Evolutionary conservation across 2,329 filamentous ascomycete genomes (phyloP), one percentile per base, ranked within the genome.

Genomic region (Gaeumannomyces sp.): DNA sequence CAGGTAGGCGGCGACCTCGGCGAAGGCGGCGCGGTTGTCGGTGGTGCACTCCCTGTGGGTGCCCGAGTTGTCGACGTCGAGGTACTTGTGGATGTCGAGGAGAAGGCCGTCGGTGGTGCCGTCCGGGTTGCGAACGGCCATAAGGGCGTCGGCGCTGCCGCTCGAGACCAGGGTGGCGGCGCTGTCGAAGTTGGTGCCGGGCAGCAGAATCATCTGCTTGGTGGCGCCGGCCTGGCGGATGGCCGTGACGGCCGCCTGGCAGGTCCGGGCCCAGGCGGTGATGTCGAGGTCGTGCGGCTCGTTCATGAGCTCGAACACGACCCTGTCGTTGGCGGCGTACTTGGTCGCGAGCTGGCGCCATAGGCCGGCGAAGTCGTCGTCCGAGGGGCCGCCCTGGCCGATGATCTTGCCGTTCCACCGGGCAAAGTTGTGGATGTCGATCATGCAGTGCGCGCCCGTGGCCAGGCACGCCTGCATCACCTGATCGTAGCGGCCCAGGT

Each of bases 231-330:
- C 61, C 22, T 58, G 29, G 59, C 88, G 84, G 69, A 91, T 89
- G 4, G 86, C 88, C 0, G 82, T 86, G 1, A 91, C 88, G 22
- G 79, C 86, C 16, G 79, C 79, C 71, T 90, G 88, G 66, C 85
- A 83, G 0, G 84, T 86, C 5, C 78, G 72, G 0, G 83, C 85
- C 88, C 88, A 90, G 1, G 75, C 73, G 31, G 71, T 73, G 68
- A 88, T 78, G 69, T 86, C 81, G 64, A 84, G 73, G 63, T 86
- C 83, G 72, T 89, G 85, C 8, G 88, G 87, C 75, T 88, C 88
- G 75, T 90, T 91, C 87, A 90, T 90, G 59, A 90, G 72, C 19
- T 86, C 87, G 68, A 90, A 88, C 4, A 83, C 78, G 31, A 90
- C 75, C 66, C 82, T 85, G 53, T 78, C 72, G 62, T 85, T 75